A percentile compares a stretch with the other conserved stretches of the same genome.
Conservation (phyloP, 495 filamentous ascomycete species). For the Tuber brumale region DNA sequence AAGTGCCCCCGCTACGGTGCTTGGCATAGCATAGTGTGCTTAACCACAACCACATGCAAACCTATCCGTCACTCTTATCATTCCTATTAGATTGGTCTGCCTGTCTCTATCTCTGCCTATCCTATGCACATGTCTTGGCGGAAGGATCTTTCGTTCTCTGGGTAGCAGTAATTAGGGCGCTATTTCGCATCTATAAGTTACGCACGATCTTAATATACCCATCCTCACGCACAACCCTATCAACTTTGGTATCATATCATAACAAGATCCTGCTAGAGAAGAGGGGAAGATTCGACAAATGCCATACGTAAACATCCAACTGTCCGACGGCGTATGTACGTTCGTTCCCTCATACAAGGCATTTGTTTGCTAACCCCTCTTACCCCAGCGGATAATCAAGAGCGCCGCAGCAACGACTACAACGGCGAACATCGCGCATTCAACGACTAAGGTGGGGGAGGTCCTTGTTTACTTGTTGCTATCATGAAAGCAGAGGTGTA, state of each 20-base stretch:
- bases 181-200: neutral
- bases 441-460: slow-evolving; percentile 27
- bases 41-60: neutral
- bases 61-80: neutral
- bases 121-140: neutral
- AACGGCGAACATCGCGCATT: slow-evolving; percentile 21
- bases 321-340: slow-evolving; percentile 25
- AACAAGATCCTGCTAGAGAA: neutral
- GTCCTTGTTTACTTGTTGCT: neutral
- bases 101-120: neutral
- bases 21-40: neutral
- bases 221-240: neutral
- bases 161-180: neutral
- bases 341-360: neutral
- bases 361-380: neutral
- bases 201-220: neutral
- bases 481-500: neutral
- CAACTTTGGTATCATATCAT: neutral
- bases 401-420: slow-evolving; percentile 16
- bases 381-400: slow-evolving; percentile 22
- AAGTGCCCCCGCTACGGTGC: neutral
- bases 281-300: slow-evolving; percentile 4
- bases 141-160: neutral
- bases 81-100: neutral
- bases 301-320: slow-evolving; percentile 29